phyloP scores from a whole-genome alignment of 257 asterid genomes.

The Ilex aquifolium region DNA sequence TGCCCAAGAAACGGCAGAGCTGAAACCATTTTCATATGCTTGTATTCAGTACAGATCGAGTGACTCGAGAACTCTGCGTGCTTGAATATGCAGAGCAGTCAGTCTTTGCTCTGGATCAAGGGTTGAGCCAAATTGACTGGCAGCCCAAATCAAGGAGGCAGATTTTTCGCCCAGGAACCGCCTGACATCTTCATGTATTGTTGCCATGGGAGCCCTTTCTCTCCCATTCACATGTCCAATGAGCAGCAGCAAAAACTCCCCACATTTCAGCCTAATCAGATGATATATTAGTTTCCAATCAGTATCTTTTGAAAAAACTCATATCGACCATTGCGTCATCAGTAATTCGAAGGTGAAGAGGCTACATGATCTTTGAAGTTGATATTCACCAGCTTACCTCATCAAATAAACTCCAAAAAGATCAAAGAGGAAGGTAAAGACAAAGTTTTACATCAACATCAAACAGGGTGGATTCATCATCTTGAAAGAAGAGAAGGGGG shows the following conservation, averaged over 20 bases:
- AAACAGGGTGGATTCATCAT: no score
- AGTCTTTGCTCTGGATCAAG: slow-evolving; percentile 74
- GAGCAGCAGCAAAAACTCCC: slow-evolving; percentile 83
- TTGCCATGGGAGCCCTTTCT: slow-evolving; percentile 77
- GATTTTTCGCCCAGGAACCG: slow-evolving; percentile 79
- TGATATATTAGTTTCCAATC: neutral
- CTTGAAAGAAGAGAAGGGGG: no score
- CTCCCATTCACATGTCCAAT: slow-evolving; percentile 86
- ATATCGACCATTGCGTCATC: no score
- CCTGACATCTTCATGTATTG: slow-evolving; percentile 73
- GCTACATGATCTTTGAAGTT: no score
- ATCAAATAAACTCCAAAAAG: no score
- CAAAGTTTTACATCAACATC: no score
- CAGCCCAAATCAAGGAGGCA: slow-evolving; percentile 96
- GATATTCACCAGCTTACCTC: no score
- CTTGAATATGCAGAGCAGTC: slow-evolving; percentile 82
- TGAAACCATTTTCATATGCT: neutral
- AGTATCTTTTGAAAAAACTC: neutral
- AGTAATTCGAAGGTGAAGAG: no score
- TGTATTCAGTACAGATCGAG: slow-evolving; percentile 62
- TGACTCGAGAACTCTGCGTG: slow-evolving; percentile 78
- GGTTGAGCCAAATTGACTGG: slow-evolving; percentile 82
- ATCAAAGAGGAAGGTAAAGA: no score
- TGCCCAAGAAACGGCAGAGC: no score
- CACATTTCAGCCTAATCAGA: slow-evolving; percentile 77